Evolutionary conservation across 2,329 filamentous ascomycete species (phyloP), one percentile per base, ranked within the genome.

Genomic region (Botrytis byssoidea): DNA sequence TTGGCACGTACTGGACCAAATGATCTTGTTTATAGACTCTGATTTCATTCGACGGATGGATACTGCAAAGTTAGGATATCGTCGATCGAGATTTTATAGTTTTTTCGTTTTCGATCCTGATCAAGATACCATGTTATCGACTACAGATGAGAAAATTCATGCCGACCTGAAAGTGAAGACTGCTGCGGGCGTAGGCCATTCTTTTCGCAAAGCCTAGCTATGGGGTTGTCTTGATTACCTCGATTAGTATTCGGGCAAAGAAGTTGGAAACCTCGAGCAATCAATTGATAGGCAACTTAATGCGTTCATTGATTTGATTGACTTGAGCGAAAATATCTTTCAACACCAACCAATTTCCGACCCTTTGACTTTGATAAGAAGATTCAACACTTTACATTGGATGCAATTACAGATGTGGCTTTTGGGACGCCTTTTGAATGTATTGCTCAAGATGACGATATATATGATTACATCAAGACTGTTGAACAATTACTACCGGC

Each of bases 341-440:
- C 84, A 5, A 84, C 78, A 1, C 78, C 82, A 9, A 74, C 75
- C 0, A 72, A 81, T 2, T 82, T 81, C 48, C 77, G 78, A 0
- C 82, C 82, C 0, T 81, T 89, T 73, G 87, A 90, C 76, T 80
- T 90, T 68, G 85, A 85, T 29, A 80, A 82, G 59, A 87, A 87
- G 75, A 84, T 85, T 1, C 86, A 87, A 37, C 88, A 84, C 82
- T 86, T 88, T 73, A 85, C 87, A 2, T 81, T 89, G 0, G 88
- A 89, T 73, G 85, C 86, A 3, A 87, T 89, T 65, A 85, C 85
- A n/a, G 84, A 87, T 60, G 80, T 88, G 40, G 86, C 86, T 0
- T 85, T 88, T 29, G 86, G 87, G 18, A 72, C 85, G 73, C 77
- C 83, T 0, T 87, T 88, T 75, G 86, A 87, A 18, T 86, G 85